These are phyloP conservation scores for Sugiyamaella castrensis DNA, from an alignment of 1,139 yeast genomes.

Conservation along the genomic window DNA sequence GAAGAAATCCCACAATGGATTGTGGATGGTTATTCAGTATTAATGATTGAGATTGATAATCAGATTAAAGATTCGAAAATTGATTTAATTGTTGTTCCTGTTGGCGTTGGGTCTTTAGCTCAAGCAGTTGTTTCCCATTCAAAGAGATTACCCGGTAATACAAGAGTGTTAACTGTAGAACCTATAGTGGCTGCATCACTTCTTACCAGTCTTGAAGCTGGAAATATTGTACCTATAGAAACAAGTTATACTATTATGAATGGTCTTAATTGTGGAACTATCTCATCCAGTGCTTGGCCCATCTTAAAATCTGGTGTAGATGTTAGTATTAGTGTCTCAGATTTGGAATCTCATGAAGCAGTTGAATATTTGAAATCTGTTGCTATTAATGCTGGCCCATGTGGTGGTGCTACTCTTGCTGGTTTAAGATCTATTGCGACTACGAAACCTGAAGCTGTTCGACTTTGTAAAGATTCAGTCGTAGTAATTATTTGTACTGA, in stretches of 20 bases:
- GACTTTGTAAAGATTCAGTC: not conserved
- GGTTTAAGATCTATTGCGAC: not conserved
- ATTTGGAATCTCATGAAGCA: not conserved
- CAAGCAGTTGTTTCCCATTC: not conserved
- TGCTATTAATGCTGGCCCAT: not conserved
- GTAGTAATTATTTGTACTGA: conserved; percentile 2
- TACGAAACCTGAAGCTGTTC: not conserved
- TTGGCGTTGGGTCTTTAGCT: conserved; percentile 1
- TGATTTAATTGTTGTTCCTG: conserved; percentile 4
- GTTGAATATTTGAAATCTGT: not conserved
- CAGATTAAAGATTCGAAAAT: not conserved
- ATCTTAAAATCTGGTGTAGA: conserved; percentile 1
- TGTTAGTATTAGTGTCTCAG: not conserved
- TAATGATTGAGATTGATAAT: not conserved
- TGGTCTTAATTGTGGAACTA: conserved; percentile 6
- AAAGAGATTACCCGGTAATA: not conserved
- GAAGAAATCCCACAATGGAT: conserved; percentile 3
- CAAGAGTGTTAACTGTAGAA: conserved; percentile 1
- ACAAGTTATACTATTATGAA: not conserved
- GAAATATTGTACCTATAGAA: not conserved
- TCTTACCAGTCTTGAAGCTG: not conserved
- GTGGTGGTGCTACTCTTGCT: conserved; percentile 9
- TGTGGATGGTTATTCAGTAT: not conserved
- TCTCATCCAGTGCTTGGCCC: conserved; percentile 1
- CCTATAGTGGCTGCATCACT: not conserved